Conservation (phyloP, 2,329 filamentous ascomycete species). For the Dactylellina drechsleri region DNA sequence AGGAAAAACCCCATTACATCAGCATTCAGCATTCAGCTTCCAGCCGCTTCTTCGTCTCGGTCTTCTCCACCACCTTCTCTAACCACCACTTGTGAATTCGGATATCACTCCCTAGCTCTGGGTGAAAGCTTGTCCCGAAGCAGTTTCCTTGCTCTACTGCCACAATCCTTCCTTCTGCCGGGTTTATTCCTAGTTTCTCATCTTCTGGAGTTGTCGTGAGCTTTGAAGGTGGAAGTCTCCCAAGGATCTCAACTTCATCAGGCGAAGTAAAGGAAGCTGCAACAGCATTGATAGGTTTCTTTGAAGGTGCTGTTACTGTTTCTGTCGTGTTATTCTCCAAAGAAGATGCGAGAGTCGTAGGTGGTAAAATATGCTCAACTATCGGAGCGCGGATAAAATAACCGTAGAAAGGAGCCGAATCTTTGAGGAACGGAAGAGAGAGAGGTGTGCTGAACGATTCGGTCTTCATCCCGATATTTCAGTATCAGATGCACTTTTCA, state of each 20-base stretch:
- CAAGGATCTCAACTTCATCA: slow-evolving; percentile 60
- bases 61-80: slow-evolving; percentile 70
- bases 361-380: slow-evolving; percentile 80
- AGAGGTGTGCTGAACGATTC: slow-evolving; percentile 56
- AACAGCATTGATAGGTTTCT: slow-evolving; percentile 58
- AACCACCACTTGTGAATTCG: slow-evolving; percentile 97
- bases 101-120: slow-evolving; percentile 86
- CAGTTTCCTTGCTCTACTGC: slow-evolving; percentile 91
- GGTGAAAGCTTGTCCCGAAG: slow-evolving; percentile 94
- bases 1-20: too few species aligned
- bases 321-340: slow-evolving; percentile 62
- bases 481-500: slow-evolving; percentile 8
- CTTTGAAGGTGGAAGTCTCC: slow-evolving; percentile 35
- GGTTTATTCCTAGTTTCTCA: slow-evolving; percentile 57
- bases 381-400: slow-evolving; percentile 96
- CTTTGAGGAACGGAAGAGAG: slow-evolving; percentile 58
- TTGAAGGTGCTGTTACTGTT: slow-evolving; percentile 58
- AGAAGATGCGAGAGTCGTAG: slow-evolving; percentile 63
- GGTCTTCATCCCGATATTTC: slow-evolving; percentile 10
- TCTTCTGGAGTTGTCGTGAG: slow-evolving; percentile 56
- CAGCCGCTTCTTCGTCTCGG: slow-evolving; percentile 57
- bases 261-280: slow-evolving; percentile 63
- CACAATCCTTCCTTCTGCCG: slow-evolving; percentile 74
- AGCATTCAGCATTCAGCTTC: slow-evolving; percentile 29
- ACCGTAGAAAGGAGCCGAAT: slow-evolving; percentile 72